Conservation (phyloP, 768 basidiomycete species). For the Kwoniella dejecticola region DNA sequence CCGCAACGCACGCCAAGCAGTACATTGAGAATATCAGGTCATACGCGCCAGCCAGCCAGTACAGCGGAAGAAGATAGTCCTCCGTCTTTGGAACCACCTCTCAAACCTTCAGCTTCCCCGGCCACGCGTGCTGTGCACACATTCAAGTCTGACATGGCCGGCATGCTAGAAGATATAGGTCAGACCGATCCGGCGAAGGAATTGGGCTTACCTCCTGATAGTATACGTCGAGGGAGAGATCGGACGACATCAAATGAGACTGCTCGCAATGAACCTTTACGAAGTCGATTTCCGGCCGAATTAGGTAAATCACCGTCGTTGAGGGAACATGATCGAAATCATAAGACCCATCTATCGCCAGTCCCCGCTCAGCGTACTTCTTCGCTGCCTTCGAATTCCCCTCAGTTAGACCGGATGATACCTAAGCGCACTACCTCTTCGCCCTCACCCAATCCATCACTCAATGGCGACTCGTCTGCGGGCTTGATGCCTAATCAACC, state of each 20-base stretch:
- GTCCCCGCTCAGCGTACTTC: constrained; percentile 23
- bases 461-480: not conserved
- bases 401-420: not conserved
- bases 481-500: constrained; percentile 4
- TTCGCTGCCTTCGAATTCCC: constrained; percentile 16
- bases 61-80: constrained; percentile 25
- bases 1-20: constrained; percentile 2
- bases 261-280: constrained; percentile 3
- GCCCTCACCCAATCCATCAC: constrained; percentile 18
- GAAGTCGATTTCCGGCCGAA: constrained; percentile 18
- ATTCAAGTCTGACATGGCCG: constrained; percentile 46
- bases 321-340: not conserved
- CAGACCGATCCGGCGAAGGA: constrained; percentile 42
- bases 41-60: constrained; percentile 32
- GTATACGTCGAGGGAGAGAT: constrained; percentile 7
- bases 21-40: constrained; percentile 9
- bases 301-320: constrained; percentile 15
- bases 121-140: constrained; percentile 14
- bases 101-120: constrained; percentile 9
- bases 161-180: constrained; percentile 47
- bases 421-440: constrained; percentile 26
- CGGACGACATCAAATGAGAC: constrained; percentile 11
- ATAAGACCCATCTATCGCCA: constrained; percentile 12
- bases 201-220: constrained; percentile 48
- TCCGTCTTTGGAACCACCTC: not conserved